A percentile compares a stretch with the other conserved stretches of the same genome.
Conservation (phyloP, 2,329 filamentous ascomycete species). For the Myriosclerotinia curreyana region DNA sequence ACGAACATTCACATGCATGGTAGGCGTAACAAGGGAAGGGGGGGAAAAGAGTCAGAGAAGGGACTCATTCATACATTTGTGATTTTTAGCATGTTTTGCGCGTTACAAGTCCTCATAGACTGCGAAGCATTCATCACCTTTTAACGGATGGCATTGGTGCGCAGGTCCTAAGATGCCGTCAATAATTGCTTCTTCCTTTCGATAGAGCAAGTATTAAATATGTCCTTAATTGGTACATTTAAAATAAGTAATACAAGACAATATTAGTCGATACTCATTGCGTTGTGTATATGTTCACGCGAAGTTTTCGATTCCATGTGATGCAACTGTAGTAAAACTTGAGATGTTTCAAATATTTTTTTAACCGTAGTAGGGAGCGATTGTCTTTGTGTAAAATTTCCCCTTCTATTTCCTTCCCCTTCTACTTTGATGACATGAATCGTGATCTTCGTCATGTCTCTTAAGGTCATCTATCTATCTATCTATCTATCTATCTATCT, state of each 20-base stretch:
- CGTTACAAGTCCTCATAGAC: slow-evolving; percentile 35
- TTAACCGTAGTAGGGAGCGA: background rate
- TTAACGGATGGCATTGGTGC: slow-evolving; percentile 43
- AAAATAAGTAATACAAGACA: slow-evolving; percentile 19
- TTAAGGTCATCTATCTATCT: background rate
- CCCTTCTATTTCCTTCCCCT: too few species aligned
- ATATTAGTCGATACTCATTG: background rate
- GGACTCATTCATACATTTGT: slow-evolving; percentile 34
- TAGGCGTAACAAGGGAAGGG: slow-evolving; percentile 32
- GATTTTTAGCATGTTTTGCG: slow-evolving; percentile 35
- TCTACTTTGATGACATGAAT: background rate
- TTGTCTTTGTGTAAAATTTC: background rate
- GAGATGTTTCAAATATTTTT: background rate
- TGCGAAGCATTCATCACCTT: slow-evolving; percentile 31
- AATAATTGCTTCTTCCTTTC: slow-evolving; percentile 39
- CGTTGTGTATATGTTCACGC: background rate
- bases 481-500: too few species aligned
- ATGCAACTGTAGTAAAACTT: background rate
- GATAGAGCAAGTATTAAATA: slow-evolving; percentile 22
- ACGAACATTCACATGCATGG: slow-evolving; percentile 39
- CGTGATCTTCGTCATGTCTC: background rate
- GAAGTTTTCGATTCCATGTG: background rate
- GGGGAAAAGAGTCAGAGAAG: slow-evolving; percentile 32
- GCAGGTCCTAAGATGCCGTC: slow-evolving; percentile 45
- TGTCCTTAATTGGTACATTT: slow-evolving; percentile 15